phyloP scores from a whole-genome alignment of 106 monocot species.

The Agapanthus africanus region DNA sequence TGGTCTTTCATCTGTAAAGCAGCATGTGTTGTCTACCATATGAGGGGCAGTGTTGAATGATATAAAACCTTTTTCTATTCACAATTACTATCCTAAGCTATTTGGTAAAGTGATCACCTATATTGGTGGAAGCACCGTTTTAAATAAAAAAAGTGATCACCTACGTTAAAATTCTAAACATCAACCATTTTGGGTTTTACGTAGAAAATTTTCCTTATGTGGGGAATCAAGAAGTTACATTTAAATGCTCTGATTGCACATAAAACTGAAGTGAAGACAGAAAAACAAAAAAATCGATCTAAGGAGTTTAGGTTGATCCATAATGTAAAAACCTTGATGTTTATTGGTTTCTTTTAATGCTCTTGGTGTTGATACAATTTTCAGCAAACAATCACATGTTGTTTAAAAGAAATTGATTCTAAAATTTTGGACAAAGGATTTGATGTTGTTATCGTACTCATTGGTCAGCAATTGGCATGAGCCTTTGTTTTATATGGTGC shows the following conservation, averaged over 20 bases:
- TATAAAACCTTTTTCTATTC: no score
- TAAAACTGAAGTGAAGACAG: neutral
- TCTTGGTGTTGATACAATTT: neutral
- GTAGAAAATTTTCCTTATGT: neutral
- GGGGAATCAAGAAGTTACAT: neutral
- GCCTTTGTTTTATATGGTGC: slow-evolving; percentile 6
- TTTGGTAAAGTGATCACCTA: no score
- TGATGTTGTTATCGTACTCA: neutral
- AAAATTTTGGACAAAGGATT: neutral
- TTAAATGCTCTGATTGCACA: neutral
- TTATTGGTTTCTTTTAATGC: neutral
- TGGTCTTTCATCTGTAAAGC: no score
- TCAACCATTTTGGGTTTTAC: neutral
- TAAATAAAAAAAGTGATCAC: no score
- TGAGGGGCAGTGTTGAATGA: no score
- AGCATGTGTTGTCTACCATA: no score
- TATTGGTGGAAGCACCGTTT: no score
- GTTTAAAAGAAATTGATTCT: neutral
- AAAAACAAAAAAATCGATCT: neutral
- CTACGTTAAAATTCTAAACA: no score
- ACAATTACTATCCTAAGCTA: no score
- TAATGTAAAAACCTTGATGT: neutral
- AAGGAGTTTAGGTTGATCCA: neutral
- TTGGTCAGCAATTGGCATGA: neutral
- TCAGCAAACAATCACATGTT: neutral